Base-by-base conservation (phyloP, 2,329 filamentous ascomycete species). In the Nemania sp. region DNA sequence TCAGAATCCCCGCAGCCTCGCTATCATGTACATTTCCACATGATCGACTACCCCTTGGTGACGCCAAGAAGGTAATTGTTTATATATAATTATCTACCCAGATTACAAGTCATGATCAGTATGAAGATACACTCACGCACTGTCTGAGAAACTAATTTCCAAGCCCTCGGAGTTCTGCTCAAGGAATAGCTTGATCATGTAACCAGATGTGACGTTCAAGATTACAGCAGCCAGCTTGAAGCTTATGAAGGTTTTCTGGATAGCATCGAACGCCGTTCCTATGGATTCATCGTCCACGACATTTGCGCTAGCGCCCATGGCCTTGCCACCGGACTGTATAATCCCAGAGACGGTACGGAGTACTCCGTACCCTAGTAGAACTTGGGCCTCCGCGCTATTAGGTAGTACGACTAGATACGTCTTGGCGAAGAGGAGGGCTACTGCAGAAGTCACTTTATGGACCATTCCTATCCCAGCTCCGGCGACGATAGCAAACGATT, bases 381-480 rank as follows among this genome's bases (percentile, higher is more conserved):
- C 15, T 55, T 52, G n/a, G 43, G 48, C 11, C 40, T 40, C 26
- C 48, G 52, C 8, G 56, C 47, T 24, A 55, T 46, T 26, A 58
- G n/a, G n/a, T n/a, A n/a, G 22, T 8, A 52, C 47, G 3, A 58
- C 52, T n/a, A 48, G 56, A 47, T 52, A 58, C n/a, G 44, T n/a
- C 24, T 52, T 55, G 15, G 51, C 39, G 34, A 58, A 55, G n/a
- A 47, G 43, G 22, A 55, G 52, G 9, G 52, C 56, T 8, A 46
- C 42, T n/a, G 55, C 55, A 19, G 52, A 48, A 6, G 52, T 52
- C 11, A 46, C 42, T n/a, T 50, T 51, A 19, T 51, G 50, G 24
- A 50, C 55, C 40, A 83, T 91, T 54, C 89, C 88, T 5, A 86
- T 75, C n/a, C 89, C 89, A 36, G 85, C 87, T 50, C 88, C 89